Base-by-base conservation (phyloP, 495 filamentous ascomycete genomes). In the Hypoxylon lienhwacheense region DNA sequence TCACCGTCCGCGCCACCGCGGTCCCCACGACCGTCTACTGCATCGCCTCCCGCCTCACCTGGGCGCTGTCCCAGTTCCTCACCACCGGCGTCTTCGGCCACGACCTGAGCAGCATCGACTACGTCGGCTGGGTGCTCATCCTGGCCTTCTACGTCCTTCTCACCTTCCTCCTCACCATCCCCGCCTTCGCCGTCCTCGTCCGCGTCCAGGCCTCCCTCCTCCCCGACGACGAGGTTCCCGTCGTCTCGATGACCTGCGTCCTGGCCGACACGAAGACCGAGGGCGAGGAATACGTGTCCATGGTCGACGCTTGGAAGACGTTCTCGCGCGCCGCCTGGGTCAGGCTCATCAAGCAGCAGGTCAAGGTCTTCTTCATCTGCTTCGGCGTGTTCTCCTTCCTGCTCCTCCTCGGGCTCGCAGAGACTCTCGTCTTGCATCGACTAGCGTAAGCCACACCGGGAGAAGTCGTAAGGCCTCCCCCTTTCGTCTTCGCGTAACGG, bases 271-370 rank as follows among this genome's bases (percentile, higher is more conserved):
- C 19, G 22, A 26, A 14, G 39, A n/a, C 14, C 2, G 28, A 43
- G 54, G 85, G 84, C 22, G 74, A 68, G 51, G 79, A 81, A 57
- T 71, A 70, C 32, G 67, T 85, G 40, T 72, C 80, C 31, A 76
- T 86, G 59, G 51, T 75, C 6, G 82, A 88, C 54, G 85, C 84
- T 0, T 87, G 82, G 82, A 77, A 66, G 43, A 81, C 76, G 11
- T 85, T 88, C 60, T 81, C 81, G 64, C 73, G 80, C 57, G 67
- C 76, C 53, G 75, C 79, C 19, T 74, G 81, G 24, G 67, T 77
- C 25, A 70, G 85, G 10, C 73, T 85, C 28, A 48, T 78, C 47
- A 84, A 81, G 72, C 68, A 85, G 2, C 74, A 84, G 41, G 70
- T 56, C 49, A 87, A 87, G 74, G 70, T 21, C 7, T 31, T 17